Percentiles rank a stretch among this genome's conserved stretches.
phyloP scores from a whole-genome alignment of 345 rosid species.

The Sonneratia alba region DNA sequence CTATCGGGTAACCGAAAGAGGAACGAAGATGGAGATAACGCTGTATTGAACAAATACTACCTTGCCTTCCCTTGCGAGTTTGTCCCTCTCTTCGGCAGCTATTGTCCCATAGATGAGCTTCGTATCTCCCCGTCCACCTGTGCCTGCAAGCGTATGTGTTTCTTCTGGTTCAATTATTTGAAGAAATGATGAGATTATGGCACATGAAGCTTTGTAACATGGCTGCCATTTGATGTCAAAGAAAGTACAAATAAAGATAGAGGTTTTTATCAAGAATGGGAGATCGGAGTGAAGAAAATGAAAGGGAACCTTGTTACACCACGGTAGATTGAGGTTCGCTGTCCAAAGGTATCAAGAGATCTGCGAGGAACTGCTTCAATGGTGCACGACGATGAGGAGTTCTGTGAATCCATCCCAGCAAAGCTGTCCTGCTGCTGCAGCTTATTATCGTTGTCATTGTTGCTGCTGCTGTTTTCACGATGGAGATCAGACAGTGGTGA shows the following conservation, averaged over 20 bases:
- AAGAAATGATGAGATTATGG: background rate
- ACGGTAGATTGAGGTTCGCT: conserved; percentile 87
- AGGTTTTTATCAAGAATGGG: background rate
- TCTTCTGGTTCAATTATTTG: background rate
- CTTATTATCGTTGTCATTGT: conserved; percentile 9
- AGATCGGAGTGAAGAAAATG: background rate
- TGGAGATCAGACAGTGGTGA: background rate
- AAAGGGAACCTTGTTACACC: conserved; percentile 71
- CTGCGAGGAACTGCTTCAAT: conserved; percentile 44
- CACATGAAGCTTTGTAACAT: no score
- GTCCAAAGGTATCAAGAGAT: conserved; percentile 76
- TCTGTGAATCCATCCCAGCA: background rate
- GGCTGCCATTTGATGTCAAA: background rate
- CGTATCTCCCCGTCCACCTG: conserved; percentile 85
- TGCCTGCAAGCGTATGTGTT: conserved; percentile 29
- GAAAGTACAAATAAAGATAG: no score
- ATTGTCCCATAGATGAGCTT: conserved; percentile 82
- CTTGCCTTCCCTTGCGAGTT: conserved; percentile 77
- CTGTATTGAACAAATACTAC: background rate
- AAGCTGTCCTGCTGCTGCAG: background rate
- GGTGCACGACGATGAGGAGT: background rate
- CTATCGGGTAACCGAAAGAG: background rate
- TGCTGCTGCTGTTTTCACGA: conserved; percentile 13
- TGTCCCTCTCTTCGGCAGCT: conserved; percentile 85
- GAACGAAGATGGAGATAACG: background rate